Percentiles rank a stretch among this genome's conserved stretches.
Evolutionary conservation across 1,284 basidiomycete species (phyloP).

Genomic region (Microbotryomycetes sp.): DNA sequence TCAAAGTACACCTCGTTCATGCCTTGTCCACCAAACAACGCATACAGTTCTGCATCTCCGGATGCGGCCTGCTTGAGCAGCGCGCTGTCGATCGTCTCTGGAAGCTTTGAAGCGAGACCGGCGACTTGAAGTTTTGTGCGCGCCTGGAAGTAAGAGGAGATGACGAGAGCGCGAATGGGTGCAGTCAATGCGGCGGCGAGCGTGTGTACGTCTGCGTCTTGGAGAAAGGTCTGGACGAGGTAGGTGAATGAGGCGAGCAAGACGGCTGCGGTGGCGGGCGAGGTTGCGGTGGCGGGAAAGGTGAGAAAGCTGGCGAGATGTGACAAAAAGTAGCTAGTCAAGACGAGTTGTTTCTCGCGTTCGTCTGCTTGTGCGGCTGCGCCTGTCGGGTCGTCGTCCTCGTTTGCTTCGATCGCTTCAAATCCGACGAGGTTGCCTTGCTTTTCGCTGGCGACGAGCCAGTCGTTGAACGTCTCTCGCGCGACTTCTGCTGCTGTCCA

Average conservation of each 20-base stretch:
- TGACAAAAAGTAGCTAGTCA: constrained; percentile 39
- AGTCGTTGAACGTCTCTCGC: constrained; percentile 34
- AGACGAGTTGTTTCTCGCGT: constrained; percentile 33
- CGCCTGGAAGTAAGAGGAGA: constrained; percentile 73
- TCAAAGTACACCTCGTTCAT: constrained; percentile 97
- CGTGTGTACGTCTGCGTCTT: constrained; percentile 62
- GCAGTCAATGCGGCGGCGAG: constrained; percentile 67
- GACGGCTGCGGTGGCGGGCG: constrained; percentile 31
- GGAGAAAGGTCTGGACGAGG: constrained; percentile 50
- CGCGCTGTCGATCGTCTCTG: constrained; percentile 60
- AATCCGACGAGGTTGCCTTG: constrained; percentile 29
- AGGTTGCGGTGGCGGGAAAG: constrained; percentile 29
- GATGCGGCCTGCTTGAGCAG: constrained; percentile 63
- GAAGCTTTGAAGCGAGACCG: constrained; percentile 51
- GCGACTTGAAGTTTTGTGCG: constrained; percentile 62
- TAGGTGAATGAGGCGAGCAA: constrained; percentile 43
- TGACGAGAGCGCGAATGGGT: constrained; percentile 50
- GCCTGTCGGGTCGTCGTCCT: constrained; percentile 32
- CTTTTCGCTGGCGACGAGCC: constrained; percentile 27
- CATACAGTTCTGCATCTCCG: constrained; percentile 75
- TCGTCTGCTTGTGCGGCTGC: neutral
- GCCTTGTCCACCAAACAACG: constrained; percentile 96
- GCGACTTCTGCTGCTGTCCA: constrained; percentile 33
- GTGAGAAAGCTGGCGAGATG: constrained; percentile 36
- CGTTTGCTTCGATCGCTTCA: constrained; percentile 34